phyloP scores from a whole-genome alignment of 1,139 yeast species.

The Pneumocystis carinii region DNA sequence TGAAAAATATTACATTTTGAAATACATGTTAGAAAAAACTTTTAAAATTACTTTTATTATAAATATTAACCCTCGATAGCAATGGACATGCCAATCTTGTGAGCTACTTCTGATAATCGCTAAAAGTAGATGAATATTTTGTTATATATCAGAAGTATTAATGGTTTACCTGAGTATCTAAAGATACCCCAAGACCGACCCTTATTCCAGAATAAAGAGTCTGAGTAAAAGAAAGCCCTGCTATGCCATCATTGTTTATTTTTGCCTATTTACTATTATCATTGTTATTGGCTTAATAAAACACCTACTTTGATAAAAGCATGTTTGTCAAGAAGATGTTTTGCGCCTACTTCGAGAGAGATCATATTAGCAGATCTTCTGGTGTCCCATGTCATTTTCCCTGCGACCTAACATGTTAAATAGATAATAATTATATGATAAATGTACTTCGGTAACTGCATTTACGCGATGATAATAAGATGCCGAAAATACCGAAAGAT shows the following conservation, averaged over 20 bases:
- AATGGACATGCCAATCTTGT: conserved; percentile 36
- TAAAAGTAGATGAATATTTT: conserved; percentile 4
- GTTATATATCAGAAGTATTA: not conserved
- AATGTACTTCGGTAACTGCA: conserved; percentile 82
- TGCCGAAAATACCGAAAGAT: conserved; percentile 82
- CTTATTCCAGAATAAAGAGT: conserved; percentile 93
- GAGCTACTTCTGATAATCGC: conserved; percentile 92
- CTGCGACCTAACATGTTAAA: conserved; percentile 20
- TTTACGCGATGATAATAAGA: conserved; percentile 95
- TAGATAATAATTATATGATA: conserved; percentile 2
- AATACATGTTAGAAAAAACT: not conserved
- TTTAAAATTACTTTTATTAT: not conserved
- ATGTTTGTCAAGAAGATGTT: conserved; percentile 74
- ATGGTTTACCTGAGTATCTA: conserved; percentile 52
- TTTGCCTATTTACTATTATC: conserved; percentile 48
- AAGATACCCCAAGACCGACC: conserved; percentile 92
- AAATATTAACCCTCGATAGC: conserved; percentile 5
- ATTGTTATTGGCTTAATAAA: not conserved
- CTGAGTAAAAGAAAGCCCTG: conserved; percentile 91
- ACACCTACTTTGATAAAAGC: conserved; percentile 27
- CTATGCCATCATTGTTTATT: conserved; percentile 91
- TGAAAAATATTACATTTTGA: not conserved
- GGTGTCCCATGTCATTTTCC: conserved; percentile 93
- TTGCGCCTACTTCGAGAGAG: conserved; percentile 86
- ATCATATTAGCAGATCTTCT: conserved; percentile 48